Evolutionary conservation across 176 grass and related monocot species (phyloP), one percentile per base, ranked within the genome.

Genomic region (bread wheat (Triticum aestivum)): DNA sequence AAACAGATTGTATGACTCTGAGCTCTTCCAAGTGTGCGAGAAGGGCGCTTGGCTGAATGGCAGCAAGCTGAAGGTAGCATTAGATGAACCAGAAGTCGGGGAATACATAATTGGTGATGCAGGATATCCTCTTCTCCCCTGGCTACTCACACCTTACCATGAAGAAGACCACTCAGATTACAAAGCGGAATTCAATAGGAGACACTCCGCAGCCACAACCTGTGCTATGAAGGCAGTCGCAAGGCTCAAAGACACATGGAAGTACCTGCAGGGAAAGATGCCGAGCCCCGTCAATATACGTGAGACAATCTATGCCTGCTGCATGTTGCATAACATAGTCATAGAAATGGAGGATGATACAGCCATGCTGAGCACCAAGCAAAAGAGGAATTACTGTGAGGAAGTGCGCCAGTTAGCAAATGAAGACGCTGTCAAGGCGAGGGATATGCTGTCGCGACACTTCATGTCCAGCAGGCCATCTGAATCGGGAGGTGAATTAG

Each of bases 71-170:
- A 45, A 45, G 70, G n/a, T 73, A 12, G 70, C 9, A 73, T 26
- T 26, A 73, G n/a, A 73, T 73, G 70, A 39, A 73, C 8, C n/a
- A 26, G 11, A 45, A 45, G 38, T 27, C 0, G 70, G 70, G 11
- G 70, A 66, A 3, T 66, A 66, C 64, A 66, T 66, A 66, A 66
- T 66, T 32, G 64, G 64, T 66, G 64, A 73, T 73, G 39, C n/a
- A 73, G 70, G 39, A 8, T 73, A 73, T 3, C 70, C 70, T 73
- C 39, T 73, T 73, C 70, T 26, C 11, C 70, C 70, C 0, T 73
- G 70, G 70, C 6, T 73, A 73, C 70, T 73, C n/a, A 73, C 70
- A 26, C 70, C 70, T 8, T 73, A 45, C 39, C 2, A 45, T 1
- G 70, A 73, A 24, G 6, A 15, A 26, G 0, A 44, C 0, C 11